Conservation (phyloP, 2,329 filamentous ascomycete species). For the Davidsoniella australis region DNA sequence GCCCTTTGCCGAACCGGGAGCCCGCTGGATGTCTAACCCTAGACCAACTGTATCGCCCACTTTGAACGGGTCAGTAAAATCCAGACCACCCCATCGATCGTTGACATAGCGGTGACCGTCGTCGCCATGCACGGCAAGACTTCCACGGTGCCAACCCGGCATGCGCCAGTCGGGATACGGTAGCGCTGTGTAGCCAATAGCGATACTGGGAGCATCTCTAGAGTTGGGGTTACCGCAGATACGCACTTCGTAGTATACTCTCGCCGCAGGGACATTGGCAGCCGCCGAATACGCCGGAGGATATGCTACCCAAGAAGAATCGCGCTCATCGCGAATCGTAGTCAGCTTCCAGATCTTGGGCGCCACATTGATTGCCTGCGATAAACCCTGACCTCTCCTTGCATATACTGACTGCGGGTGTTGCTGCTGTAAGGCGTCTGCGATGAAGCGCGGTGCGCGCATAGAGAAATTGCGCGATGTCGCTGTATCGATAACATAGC, state of each 20-base stretch:
- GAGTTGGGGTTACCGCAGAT: constrained; percentile 28
- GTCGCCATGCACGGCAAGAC: constrained; percentile 61
- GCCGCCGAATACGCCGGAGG: constrained; percentile 50
- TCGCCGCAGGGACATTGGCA: constrained; percentile 19
- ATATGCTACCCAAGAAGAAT: constrained; percentile 48
- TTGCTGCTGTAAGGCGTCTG: constrained; percentile 26
- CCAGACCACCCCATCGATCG: constrained; percentile 53
- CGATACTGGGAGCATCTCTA: constrained; percentile 30
- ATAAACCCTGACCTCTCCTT: constrained; percentile 18
- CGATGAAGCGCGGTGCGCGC: not conserved
- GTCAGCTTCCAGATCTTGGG: constrained; percentile 35
- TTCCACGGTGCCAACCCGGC: constrained; percentile 66
- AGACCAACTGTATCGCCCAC: constrained; percentile 51
- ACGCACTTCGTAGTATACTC: constrained; percentile 55
- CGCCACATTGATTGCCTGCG: constrained; percentile 19
- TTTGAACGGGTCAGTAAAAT: constrained; percentile 48
- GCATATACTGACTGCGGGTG: constrained; percentile 1
- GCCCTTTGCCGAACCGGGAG: constrained; percentile 20
- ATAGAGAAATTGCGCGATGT: constrained; percentile 37
- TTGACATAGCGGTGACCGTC: constrained; percentile 64
- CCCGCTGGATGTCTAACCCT: constrained; percentile 42
- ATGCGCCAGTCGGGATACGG: constrained; percentile 65
- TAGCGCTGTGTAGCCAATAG: constrained; percentile 52
- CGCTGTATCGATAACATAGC: constrained; percentile 18
- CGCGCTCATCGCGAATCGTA: constrained; percentile 29